Conservation (phyloP, 441 rosid genomes). For the Hura crepitans region DNA sequence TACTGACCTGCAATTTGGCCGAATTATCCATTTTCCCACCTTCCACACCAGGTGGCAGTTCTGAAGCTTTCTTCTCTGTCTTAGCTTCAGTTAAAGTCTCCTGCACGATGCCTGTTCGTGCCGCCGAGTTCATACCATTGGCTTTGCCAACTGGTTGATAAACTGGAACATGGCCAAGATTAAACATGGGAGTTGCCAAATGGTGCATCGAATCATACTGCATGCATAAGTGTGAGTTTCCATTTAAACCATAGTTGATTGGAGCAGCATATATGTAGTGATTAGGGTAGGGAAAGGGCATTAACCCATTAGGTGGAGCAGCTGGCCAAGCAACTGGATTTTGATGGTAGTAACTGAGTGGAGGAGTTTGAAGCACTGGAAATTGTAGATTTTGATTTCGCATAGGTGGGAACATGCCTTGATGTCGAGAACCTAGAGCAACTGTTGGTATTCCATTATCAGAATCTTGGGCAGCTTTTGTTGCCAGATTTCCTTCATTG, state of each 20-base stretch:
- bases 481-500: slow-evolving; percentile 31
- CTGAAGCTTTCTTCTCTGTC: slow-evolving; percentile 32
- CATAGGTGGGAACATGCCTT: slow-evolving; percentile 43
- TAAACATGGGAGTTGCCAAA: slow-evolving; percentile 45
- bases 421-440: slow-evolving; percentile 48
- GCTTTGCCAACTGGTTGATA: slow-evolving; percentile 53
- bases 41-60: slow-evolving; percentile 29
- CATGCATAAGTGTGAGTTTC: slow-evolving; percentile 56
- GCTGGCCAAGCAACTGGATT: slow-evolving; percentile 80
- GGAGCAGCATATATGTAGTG: slow-evolving; percentile 60
- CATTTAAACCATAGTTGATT: slow-evolving; percentile 55
- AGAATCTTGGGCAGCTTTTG: slow-evolving; percentile 36
- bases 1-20: slow-evolving; percentile 30
- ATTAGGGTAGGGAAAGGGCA: slow-evolving; percentile 55
- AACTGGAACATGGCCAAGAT: slow-evolving; percentile 46
- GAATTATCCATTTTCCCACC: slow-evolving; percentile 31
- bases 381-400: slow-evolving; percentile 54
- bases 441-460: slow-evolving; percentile 37
- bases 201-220: slow-evolving; percentile 61
- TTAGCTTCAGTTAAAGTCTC: slow-evolving; percentile 31
- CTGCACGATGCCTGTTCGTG: slow-evolving; percentile 30
- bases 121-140: slow-evolving; percentile 37
- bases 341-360: slow-evolving; percentile 80
- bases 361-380: slow-evolving; percentile 60
- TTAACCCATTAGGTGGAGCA: slow-evolving; percentile 55